These are phyloP conservation scores for Cryphonectria nitschkei DNA, from an alignment of 2,329 filamentous ascomycete species.

Conservation along the genomic window DNA sequence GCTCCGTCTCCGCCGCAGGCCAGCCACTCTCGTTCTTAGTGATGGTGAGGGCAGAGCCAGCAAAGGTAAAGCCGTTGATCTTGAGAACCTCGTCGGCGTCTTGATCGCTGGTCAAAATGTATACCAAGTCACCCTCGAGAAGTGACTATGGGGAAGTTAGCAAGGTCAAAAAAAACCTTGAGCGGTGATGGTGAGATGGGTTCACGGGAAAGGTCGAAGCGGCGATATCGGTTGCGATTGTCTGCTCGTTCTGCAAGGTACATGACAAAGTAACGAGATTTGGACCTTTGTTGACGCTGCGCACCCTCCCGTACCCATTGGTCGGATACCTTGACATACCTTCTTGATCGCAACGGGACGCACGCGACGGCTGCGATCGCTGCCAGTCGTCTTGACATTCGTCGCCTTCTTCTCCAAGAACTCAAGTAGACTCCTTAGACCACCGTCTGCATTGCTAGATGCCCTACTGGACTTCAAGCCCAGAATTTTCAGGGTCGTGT, in stretches of 20 bases:
- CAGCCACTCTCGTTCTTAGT: constrained; percentile 49
- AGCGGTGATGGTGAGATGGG: constrained; percentile 39
- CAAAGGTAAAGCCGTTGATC: constrained; percentile 71
- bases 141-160: constrained; percentile 74
- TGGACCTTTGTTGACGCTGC: constrained; percentile 44
- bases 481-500: constrained; percentile 52
- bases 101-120: constrained; percentile 67
- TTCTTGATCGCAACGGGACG: constrained; percentile 70
- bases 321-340: constrained; percentile 65
- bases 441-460: constrained; percentile 66
- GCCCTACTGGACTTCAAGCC: constrained; percentile 73
- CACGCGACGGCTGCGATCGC: constrained; percentile 48
- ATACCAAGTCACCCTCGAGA: constrained; percentile 69
- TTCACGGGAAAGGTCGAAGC: constrained; percentile 43
- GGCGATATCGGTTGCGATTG: constrained; percentile 40
- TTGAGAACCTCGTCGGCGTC: constrained; percentile 68
- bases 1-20: constrained; percentile 45
- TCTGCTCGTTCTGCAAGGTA: constrained; percentile 45
- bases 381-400: constrained; percentile 22
- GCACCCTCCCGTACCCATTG: constrained; percentile 47
- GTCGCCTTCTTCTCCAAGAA: constrained; percentile 73
- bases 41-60: constrained; percentile 64
- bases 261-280: constrained; percentile 44
- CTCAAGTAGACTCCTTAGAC: constrained; percentile 64
- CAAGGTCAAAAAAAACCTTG: constrained; percentile 54